A percentile compares a stretch with the other conserved stretches of the same genome.
phyloP scores from a whole-genome alignment of 1,284 basidiomycete species.

The Cerrena zonata region DNA sequence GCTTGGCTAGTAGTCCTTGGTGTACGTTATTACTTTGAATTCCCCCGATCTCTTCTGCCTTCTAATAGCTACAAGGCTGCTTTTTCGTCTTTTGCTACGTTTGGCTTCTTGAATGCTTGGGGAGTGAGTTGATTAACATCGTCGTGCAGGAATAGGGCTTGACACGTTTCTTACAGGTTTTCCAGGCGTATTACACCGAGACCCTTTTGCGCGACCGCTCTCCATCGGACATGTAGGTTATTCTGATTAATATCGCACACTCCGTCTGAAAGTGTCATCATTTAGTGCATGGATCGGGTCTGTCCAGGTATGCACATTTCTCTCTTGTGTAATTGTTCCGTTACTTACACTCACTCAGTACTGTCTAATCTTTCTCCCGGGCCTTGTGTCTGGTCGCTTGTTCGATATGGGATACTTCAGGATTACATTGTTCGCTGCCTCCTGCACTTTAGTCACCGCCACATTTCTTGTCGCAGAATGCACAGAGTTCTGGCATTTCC shows the following conservation, averaged over 20 bases:
- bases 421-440: conserved; percentile 30
- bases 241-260: not conserved
- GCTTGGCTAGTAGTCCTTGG: conserved; percentile 37
- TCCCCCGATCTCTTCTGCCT: not conserved
- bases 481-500: conserved; percentile 47
- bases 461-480: conserved; percentile 49
- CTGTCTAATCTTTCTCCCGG: conserved; percentile 41
- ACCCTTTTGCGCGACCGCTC: conserved; percentile 28
- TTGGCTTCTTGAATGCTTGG: conserved; percentile 39
- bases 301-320: conserved; percentile 40
- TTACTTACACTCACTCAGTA: conserved; percentile 25
- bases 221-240: conserved; percentile 50
- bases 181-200: conserved; percentile 40
- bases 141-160: not conserved
- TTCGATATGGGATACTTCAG: conserved; percentile 50
- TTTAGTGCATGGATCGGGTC: conserved; percentile 74
- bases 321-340: not conserved
- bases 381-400: conserved; percentile 46
- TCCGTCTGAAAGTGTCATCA: not conserved
- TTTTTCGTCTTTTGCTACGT: conserved; percentile 28
- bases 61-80: conserved; percentile 1
- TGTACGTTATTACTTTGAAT: conserved; percentile 20
- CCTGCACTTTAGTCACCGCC: conserved; percentile 34
- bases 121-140: conserved; percentile 24
- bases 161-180: conserved; percentile 25